A percentile compares a stretch with the other conserved stretches of the same genome.
Evolutionary conservation across 148 eudicot species (phyloP).

Genomic region (Polygonum aviculare): DNA sequence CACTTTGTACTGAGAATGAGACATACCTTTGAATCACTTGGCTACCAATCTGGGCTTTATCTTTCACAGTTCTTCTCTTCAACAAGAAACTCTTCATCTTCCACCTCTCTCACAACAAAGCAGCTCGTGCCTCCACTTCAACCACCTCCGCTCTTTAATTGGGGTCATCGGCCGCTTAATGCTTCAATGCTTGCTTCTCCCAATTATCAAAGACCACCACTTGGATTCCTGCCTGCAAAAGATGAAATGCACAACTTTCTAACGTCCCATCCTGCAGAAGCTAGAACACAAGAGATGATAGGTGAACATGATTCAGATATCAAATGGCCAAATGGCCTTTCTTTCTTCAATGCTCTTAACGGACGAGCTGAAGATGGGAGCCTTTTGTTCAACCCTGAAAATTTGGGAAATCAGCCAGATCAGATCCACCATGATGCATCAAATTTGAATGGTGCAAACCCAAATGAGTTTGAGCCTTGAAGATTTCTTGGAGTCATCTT

Average conservation of each 20-base stretch:
- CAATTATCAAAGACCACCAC: constrained; percentile 50
- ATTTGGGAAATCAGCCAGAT: constrained; percentile 42
- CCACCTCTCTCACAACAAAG: constrained; percentile 43
- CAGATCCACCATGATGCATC: constrained; percentile 10
- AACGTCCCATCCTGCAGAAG: constrained; percentile 60
- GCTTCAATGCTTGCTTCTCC: constrained; percentile 40
- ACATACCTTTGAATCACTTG: constrained; percentile 78
- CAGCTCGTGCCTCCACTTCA: constrained; percentile 44
- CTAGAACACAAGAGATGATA: constrained; percentile 56
- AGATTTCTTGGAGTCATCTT: constrained; percentile 56
- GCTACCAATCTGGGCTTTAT: constrained; percentile 91
- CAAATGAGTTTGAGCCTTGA: constrained; percentile 77
- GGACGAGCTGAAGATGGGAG: constrained; percentile 37
- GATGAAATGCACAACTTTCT: constrained; percentile 78
- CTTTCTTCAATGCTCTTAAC: constrained; percentile 71
- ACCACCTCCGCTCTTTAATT: constrained; percentile 52
- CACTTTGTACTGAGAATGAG: constrained; percentile 94
- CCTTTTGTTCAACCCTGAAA: constrained; percentile 45
- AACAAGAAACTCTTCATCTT: constrained; percentile 37
- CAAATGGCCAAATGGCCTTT: constrained; percentile 88
- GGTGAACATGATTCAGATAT: constrained; percentile 64
- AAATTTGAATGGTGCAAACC: constrained; percentile 9
- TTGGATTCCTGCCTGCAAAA: constrained; percentile 47
- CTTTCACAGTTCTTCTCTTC: constrained; percentile 85
- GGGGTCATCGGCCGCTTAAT: constrained; percentile 41